Base-by-base conservation (phyloP, 441 rosid species). In the Codiaeum variegatum region DNA sequence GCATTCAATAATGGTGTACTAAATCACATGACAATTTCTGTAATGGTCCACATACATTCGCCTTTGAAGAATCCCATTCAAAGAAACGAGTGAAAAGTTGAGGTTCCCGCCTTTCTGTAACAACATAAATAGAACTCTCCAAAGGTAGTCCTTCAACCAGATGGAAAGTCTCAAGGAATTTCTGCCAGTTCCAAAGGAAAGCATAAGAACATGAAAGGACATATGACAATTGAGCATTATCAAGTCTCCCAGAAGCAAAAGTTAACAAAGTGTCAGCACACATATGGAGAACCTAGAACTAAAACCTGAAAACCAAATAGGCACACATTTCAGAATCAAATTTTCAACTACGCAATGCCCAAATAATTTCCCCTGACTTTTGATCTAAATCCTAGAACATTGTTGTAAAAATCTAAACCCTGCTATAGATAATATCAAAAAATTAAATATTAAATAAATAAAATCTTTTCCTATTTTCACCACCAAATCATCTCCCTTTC, bases 21-120 rank as follows among this genome's bases (percentile, higher is more conserved):
- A 11, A 64, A 64, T 69, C 6, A 18, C 62, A 36, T 12, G 15
- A 24, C 54, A 55, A 11, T 21, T 12, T 54, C 16, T 23, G 12
- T 15, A 21, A 18, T 54, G 58, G 34, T 70, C 40, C 56, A 80
- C 96, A 88, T 86, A 93, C 98, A 83, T 84, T 81, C 26, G 97
- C 88, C 82, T 87, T 88, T 1, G 85, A 86, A 55, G 86, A 80
- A 84, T 93, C 96, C 98, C 98, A 93, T 72, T 87, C 74, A 71
- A 91, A 93, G 82, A 88, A 88, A 70, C 90, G 79, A 65, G 97
- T 91, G 86, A 93, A 94, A 79, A 90, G 88, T 56, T 83, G 76
- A 13, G 97, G 98, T 73, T 94, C 97, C 47, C 82, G 85, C 54
- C 97, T 93, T 85, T 91, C 98, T 46, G 86, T 80, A 66, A 91